Evolutionary conservation across 139 green algal species (phyloP), one percentile per base, ranked within the genome.

Genomic region (Chlorokybus atmophyticus): DNA sequence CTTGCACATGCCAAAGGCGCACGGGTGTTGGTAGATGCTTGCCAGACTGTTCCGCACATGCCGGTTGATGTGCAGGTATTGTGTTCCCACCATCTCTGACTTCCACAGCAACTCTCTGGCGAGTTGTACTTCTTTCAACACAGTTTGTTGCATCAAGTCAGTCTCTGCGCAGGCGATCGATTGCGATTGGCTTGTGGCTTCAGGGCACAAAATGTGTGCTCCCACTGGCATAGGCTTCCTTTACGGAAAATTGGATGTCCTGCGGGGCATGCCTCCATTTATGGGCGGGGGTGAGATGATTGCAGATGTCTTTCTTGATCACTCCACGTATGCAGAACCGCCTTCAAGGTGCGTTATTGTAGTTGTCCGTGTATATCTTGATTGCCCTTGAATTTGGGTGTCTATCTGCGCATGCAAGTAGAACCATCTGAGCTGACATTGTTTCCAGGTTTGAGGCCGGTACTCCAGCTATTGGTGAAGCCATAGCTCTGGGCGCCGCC

Each of bases 251-350:
- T 67, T 67, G 3, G 82, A 93, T 7, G 30, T 94, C 41, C 76
- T 98, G 29, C 70, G 87, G 55, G 32, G 57, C 21, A 99, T 99
- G 92, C 76, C 77, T 10, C 92, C 92, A 0, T 99, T 83, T 70
- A 87, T 92, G 83, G 88, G 89, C 27, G 92, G 92, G 30, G 92
- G 92, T 14, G 92, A 99, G 71, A 98, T 99, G 92, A 99, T 98
- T 29, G 49, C 82, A 52, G 82, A 93, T 52, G 92, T 99, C 31
- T 89, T 78, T 53, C 62, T 96, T 40, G 81, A 94, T 54, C 75
- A 83, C 39, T 91, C 81, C 5, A 99, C 91, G 0, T 99, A 87
- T 57, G 87, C 89, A 0, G 60, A 76, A 27, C 90, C 92, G 2
- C 92, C 92, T 3, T 40, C 42, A 6, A 49, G 48, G 58, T 66